Evolutionary conservation across 305 asterid genomes (phyloP).

Genomic region (Withania somnifera): DNA sequence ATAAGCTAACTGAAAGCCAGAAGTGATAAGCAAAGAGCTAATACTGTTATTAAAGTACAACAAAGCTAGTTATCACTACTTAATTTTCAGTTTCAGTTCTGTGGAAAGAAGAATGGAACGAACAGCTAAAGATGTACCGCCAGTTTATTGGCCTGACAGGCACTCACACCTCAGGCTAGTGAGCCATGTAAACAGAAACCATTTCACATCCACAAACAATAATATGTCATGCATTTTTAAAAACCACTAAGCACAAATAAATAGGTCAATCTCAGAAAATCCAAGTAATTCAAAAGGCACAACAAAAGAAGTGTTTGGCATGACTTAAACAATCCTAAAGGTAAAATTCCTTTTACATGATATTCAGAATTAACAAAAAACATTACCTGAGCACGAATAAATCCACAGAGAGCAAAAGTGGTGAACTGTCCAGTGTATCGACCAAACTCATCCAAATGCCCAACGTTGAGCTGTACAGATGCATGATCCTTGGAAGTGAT

Average conservation of each 20-base stretch:
- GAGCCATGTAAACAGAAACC: not conserved
- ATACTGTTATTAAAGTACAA: not conserved
- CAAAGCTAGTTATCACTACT: not conserved
- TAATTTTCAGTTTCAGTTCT: not conserved
- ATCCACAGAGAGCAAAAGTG: constrained; percentile 23
- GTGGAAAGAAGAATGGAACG: not conserved
- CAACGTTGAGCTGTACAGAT: constrained; percentile 23
- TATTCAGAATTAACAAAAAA: not conserved
- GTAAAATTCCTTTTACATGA: not conserved
- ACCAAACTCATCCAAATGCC: constrained; percentile 23
- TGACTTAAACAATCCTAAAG: not conserved
- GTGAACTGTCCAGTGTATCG: constrained; percentile 15
- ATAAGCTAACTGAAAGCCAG: not conserved
- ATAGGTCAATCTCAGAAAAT: not conserved
- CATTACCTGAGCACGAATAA: constrained; percentile 20
- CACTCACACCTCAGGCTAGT: not conserved
- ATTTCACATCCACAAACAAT: not conserved
- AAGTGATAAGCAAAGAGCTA: not conserved
- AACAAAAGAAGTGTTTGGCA: not conserved
- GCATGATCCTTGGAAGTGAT: constrained; percentile 33
- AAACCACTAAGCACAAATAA: not conserved
- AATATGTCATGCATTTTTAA: not conserved
- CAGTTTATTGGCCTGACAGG: not conserved
- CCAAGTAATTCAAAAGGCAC: not conserved
- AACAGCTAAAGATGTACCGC: not conserved